Conservation (phyloP, 306 rosid genomes). For the Carpinus fangiana region DNA sequence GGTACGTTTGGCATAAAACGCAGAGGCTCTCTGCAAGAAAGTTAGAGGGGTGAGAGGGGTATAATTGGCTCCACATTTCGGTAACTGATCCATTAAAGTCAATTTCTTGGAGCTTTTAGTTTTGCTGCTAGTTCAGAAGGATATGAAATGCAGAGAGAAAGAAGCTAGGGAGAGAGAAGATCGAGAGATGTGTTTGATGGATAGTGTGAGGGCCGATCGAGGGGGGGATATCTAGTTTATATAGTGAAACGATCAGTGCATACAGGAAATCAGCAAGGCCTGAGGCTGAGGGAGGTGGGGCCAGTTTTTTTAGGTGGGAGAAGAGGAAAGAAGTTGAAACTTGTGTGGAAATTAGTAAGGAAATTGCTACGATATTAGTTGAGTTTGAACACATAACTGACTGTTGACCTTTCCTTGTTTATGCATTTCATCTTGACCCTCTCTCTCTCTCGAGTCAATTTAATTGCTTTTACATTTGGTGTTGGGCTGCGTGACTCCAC, state of each 20-base stretch:
- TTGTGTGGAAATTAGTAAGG: constrained; percentile 3
- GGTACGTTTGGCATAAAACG: constrained; percentile 53
- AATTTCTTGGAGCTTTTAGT: too few relatives aligned
- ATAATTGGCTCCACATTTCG: constrained; percentile 62
- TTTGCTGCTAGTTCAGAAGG: neutral
- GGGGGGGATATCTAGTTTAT: neutral
- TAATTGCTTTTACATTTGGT: neutral
- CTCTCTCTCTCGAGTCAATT: neutral
- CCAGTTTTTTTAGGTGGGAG: neutral
- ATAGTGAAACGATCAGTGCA: neutral
- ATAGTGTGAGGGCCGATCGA: too few relatives aligned
- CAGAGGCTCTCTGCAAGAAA: constrained; percentile 67
- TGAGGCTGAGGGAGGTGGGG: too few relatives aligned
- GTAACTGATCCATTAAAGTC: constrained; percentile 50
- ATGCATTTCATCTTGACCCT: too few relatives aligned
- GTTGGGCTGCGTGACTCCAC: neutral
- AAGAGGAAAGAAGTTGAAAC: neutral
- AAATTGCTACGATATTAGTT: neutral
- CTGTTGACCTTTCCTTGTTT: neutral
- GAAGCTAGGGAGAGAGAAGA: neutral
- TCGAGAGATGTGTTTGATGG: too few relatives aligned
- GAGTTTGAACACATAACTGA: neutral
- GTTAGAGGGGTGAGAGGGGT: constrained; percentile 67
- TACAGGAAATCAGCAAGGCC: neutral
- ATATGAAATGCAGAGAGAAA: neutral